Evolutionary conservation across 805 yeast genomes (phyloP).

Genomic region (Lipomyces chichibuensis): DNA sequence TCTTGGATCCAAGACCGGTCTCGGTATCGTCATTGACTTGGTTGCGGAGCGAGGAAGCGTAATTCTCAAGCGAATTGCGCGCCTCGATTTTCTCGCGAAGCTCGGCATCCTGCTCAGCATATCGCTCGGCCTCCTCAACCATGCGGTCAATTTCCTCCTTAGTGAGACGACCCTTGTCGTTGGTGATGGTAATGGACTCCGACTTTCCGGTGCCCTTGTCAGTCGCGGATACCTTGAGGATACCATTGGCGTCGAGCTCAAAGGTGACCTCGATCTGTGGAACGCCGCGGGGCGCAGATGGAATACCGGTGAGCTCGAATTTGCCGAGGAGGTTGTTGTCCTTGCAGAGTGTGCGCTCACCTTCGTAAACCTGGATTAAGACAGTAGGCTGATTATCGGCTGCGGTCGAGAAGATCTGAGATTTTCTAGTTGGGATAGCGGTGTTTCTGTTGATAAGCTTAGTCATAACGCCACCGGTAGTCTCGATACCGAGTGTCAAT

Average conservation of each 20-base stretch:
- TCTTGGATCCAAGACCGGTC: slow-evolving; percentile 69
- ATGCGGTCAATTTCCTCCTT: slow-evolving; percentile 97
- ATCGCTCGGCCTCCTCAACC: slow-evolving; percentile 97
- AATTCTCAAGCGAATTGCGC: slow-evolving; percentile 84
- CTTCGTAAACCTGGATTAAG: slow-evolving; percentile 94
- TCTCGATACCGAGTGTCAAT: slow-evolving; percentile 95
- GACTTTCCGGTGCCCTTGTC: slow-evolving; percentile 99
- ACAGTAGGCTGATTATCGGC: slow-evolving; percentile 99
- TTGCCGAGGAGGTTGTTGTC: slow-evolving; percentile 97
- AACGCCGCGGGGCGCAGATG: slow-evolving; percentile 98
- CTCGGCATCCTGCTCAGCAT: slow-evolving; percentile 85
- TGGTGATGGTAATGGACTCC: slow-evolving; percentile 94
- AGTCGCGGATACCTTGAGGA: slow-evolving; percentile 91
- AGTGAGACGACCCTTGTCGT: slow-evolving; percentile 97
- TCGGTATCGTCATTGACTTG: slow-evolving; percentile 58
- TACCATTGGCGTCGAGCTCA: slow-evolving; percentile 97
- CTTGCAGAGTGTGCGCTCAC: slow-evolving; percentile 95
- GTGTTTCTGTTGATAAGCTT: slow-evolving; percentile 98
- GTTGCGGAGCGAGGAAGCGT: slow-evolving; percentile 79
- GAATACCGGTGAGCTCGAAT: slow-evolving; percentile 93
- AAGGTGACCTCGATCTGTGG: slow-evolving; percentile 98
- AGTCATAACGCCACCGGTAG: slow-evolving; percentile 99
- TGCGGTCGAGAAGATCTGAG: slow-evolving; percentile 94
- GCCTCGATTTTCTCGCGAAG: slow-evolving; percentile 84
- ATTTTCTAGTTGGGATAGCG: slow-evolving; percentile 95